Evolutionary conservation across 768 basidiomycete species (phyloP).

Genomic region (Serendipita sp.): DNA sequence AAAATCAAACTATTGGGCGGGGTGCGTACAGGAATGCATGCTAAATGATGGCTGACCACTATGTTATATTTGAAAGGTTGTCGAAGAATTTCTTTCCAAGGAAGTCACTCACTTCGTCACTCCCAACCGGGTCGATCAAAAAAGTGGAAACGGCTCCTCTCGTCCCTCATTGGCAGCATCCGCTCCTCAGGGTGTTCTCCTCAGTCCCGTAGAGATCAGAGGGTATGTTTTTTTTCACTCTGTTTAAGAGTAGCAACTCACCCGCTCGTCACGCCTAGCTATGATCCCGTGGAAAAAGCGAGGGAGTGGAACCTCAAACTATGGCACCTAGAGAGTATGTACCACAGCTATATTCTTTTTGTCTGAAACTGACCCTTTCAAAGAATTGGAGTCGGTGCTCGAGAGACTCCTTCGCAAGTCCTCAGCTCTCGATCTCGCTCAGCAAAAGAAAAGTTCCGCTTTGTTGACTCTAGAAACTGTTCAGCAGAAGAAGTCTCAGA

Average conservation of each 20-base stretch:
- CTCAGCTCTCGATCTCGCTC: neutral
- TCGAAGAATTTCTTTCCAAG: conserved; percentile 79
- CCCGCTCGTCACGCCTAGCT: neutral
- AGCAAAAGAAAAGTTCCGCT: neutral
- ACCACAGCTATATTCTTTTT: neutral
- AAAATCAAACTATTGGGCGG: conserved; percentile 24
- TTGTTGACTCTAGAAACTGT: no score
- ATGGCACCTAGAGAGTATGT: neutral
- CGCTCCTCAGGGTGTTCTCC: neutral
- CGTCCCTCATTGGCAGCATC: neutral
- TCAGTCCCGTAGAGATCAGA: neutral
- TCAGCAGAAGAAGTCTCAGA: neutral
- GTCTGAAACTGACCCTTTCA: neutral
- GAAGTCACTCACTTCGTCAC: conserved; percentile 81
- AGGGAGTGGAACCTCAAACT: neutral
- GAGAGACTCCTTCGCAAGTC: neutral
- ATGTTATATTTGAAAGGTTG: conserved; percentile 29
- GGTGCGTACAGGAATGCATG: neutral
- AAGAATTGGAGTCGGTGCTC: neutral
- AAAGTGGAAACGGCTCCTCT: conserved; percentile 6
- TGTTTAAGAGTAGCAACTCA: neutral
- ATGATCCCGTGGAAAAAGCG: neutral
- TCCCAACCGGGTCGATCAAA: conserved; percentile 17
- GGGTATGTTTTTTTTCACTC: neutral
- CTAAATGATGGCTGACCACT: no score